Evolutionary conservation across 2,329 filamentous ascomycete species (phyloP).

Genomic region (Blastomyces parvus): DNA sequence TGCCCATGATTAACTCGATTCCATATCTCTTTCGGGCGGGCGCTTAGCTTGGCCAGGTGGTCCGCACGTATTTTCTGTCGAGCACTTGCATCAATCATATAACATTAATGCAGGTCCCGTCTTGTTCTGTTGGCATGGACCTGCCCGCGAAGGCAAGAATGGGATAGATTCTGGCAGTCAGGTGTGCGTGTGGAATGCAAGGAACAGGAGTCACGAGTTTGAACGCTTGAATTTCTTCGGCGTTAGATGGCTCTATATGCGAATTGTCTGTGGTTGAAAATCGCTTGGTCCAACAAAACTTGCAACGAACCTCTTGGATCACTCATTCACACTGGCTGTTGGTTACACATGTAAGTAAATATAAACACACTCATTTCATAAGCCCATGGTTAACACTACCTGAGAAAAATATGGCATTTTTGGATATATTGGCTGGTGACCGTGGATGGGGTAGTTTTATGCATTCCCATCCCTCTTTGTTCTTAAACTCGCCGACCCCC

Average conservation of each 20-base stretch:
- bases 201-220: neutral
- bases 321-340: neutral
- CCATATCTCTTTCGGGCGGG: neutral
- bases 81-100: neutral
- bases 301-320: neutral
- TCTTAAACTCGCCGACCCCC: neutral
- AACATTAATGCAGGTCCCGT: neutral
- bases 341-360: neutral
- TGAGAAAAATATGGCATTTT: neutral
- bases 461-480: constrained; percentile 1
- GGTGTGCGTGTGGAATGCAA: neutral
- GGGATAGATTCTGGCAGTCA: neutral
- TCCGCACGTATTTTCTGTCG: neutral
- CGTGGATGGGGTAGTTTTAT: neutral
- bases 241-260: neutral
- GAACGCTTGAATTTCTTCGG: neutral
- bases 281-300: neutral
- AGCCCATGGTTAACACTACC: neutral
- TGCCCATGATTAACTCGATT: neutral
- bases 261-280: neutral
- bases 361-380: neutral
- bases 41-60: neutral
- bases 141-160: neutral
- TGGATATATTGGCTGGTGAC: neutral
- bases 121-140: neutral